Evolutionary conservation across 306 rosid genomes (phyloP).

Genomic region (Corylus americana): DNA sequence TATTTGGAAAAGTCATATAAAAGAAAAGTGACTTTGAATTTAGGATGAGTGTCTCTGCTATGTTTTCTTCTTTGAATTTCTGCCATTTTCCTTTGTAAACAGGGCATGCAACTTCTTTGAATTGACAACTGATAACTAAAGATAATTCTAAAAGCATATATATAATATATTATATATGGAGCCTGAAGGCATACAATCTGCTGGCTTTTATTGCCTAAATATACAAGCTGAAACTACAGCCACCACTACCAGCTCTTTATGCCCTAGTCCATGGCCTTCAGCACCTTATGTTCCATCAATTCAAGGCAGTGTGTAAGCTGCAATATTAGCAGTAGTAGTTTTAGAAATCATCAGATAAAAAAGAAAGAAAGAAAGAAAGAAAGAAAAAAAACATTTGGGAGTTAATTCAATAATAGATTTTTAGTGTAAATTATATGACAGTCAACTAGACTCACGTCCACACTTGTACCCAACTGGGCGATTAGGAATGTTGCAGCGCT

Average conservation of each 20-base stretch:
- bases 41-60: conserved; percentile 2
- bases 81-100: not conserved
- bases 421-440: not conserved
- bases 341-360: not conserved
- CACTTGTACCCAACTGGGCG: conserved; percentile 73
- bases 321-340: conserved; percentile 16
- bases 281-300: conserved; percentile 24
- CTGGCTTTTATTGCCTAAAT: conserved; percentile 37
- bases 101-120: not conserved
- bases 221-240: conserved; percentile 27
- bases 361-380: not conserved
- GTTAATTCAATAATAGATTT: no score
- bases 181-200: conserved; percentile 23
- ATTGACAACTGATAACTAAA: not conserved
- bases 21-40: conserved; percentile 9
- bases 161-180: conserved; percentile 22
- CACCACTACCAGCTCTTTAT: conserved; percentile 1
- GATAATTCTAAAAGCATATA: not conserved
- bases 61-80: not conserved
- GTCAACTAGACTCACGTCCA: conserved; percentile 44
- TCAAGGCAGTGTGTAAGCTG: conserved; percentile 65
- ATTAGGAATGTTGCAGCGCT: conserved; percentile 57
- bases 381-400: no score
- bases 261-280: conserved; percentile 17
- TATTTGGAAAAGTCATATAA: not conserved